These are phyloP conservation scores for Fomitopsis pulvina DNA, from an alignment of 768 basidiomycete genomes.

Conservation along the genomic window DNA sequence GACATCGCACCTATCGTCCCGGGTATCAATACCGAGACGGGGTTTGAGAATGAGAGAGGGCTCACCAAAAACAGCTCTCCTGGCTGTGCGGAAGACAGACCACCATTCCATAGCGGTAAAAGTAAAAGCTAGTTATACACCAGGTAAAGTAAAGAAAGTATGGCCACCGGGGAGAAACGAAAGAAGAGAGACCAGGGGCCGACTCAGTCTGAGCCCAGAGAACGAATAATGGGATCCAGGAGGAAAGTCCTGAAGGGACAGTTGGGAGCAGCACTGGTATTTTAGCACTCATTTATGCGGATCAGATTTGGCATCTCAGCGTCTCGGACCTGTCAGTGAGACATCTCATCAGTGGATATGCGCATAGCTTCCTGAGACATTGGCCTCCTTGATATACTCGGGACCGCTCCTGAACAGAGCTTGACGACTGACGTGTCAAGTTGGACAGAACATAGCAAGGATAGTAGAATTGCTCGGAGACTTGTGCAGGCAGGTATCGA, in stretches of 20 bases:
- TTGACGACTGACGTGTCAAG: too few relatives aligned
- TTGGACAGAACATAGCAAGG: too few relatives aligned
- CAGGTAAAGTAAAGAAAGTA: constrained; percentile 10
- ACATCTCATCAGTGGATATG: constrained; percentile 10
- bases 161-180: constrained; percentile 22
- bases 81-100: constrained; percentile 16
- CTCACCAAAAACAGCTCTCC: constrained; percentile 19
- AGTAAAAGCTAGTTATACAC: constrained; percentile 6
- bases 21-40: not conserved
- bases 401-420: not conserved
- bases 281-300: constrained; percentile 5
- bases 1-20: constrained; percentile 14
- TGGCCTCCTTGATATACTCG: not conserved
- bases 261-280: constrained; percentile 3
- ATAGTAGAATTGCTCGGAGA: too few relatives aligned
- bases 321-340: constrained; percentile 5
- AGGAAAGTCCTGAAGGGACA: not conserved
- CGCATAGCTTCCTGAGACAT: constrained; percentile 6
- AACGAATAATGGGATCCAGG: constrained; percentile 12
- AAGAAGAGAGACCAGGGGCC: constrained; percentile 19
- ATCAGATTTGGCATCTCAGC: constrained; percentile 7
- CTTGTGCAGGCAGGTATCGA: too few relatives aligned
- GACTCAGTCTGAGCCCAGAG: constrained; percentile 24
- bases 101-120: constrained; percentile 21
- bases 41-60: not conserved